phyloP scores from a whole-genome alignment of 768 basidiomycete genomes.

The Lyophyllum shimeji region DNA sequence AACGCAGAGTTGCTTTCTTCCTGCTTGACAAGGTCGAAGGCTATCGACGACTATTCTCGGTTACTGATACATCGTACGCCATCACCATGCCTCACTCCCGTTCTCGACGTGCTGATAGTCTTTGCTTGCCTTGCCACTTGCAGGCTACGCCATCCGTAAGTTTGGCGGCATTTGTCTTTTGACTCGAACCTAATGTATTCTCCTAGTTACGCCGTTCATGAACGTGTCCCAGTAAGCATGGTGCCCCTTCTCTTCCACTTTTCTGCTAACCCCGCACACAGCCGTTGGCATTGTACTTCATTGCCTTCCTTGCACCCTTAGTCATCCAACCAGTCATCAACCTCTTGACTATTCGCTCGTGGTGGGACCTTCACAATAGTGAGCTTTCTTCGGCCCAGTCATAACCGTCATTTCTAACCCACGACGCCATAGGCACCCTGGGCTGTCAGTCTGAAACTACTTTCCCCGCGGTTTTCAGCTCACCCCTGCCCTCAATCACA shows the following conservation, averaged over 20 bases:
- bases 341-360: slow-evolving; percentile 68
- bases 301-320: slow-evolving; percentile 64
- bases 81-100: slow-evolving; percentile 23
- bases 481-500: slow-evolving; percentile 20
- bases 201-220: slow-evolving; percentile 64
- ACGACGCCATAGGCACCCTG: slow-evolving; percentile 32
- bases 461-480: background rate
- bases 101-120: background rate
- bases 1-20: slow-evolving; percentile 56
- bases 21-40: slow-evolving; percentile 65
- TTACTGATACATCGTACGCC: slow-evolving; percentile 70
- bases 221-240: slow-evolving; percentile 69
- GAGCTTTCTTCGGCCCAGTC: slow-evolving; percentile 19
- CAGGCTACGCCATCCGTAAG: slow-evolving; percentile 44
- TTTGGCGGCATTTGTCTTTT: background rate
- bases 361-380: slow-evolving; percentile 88
- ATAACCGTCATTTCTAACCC: background rate
- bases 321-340: slow-evolving; percentile 70
- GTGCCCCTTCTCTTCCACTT: background rate
- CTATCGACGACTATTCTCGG: slow-evolving; percentile 76
- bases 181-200: background rate
- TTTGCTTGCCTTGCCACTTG: slow-evolving; percentile 18
- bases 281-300: slow-evolving; percentile 51
- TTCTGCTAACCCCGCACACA: slow-evolving; percentile 23
- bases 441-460: slow-evolving; percentile 32